Evolutionary conservation across 2,329 filamentous ascomycete species (phyloP).

Genomic region (Ceratocystis cacaofunesta): DNA sequence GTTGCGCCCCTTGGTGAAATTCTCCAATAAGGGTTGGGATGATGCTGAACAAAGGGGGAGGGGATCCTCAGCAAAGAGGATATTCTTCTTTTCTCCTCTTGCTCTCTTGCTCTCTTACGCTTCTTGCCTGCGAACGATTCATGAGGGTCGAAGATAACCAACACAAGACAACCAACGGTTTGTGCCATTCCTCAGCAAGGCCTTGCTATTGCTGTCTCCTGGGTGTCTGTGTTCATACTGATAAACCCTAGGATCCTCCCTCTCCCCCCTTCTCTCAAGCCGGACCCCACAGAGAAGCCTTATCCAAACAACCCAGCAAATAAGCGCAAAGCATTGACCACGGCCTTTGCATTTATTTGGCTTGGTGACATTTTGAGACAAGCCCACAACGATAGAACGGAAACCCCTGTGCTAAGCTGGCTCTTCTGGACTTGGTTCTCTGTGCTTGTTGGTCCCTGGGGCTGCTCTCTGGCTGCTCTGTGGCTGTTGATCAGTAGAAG

Average conservation of each 20-base stretch:
- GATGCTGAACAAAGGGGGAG: neutral
- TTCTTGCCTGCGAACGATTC: too few relatives aligned
- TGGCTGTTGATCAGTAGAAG: too few relatives aligned
- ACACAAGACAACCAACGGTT: neutral
- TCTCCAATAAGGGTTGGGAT: too few relatives aligned
- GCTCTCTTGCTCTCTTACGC: too few relatives aligned
- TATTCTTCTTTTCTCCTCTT: neutral
- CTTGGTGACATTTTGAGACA: constrained; percentile 9
- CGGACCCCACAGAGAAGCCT: neutral
- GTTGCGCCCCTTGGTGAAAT: too few relatives aligned
- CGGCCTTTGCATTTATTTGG: neutral
- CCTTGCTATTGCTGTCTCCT: too few relatives aligned
- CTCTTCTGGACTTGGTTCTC: too few relatives aligned
- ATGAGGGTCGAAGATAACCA: neutral
- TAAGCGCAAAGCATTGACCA: constrained; percentile 3
- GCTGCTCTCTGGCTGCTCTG: too few relatives aligned
- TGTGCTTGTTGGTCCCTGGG: too few relatives aligned
- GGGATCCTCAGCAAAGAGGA: neutral
- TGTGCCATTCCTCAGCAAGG: neutral
- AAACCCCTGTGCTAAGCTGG: neutral
- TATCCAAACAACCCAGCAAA: neutral
- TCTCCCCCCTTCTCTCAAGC: neutral
- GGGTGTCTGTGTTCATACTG: neutral
- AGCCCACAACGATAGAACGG: neutral
- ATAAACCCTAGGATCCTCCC: neutral